Percentiles rank a stretch among this genome's conserved stretches.
Evolutionary conservation across 768 basidiomycete genomes (phyloP).

Genomic region (Cubamyces sp.): DNA sequence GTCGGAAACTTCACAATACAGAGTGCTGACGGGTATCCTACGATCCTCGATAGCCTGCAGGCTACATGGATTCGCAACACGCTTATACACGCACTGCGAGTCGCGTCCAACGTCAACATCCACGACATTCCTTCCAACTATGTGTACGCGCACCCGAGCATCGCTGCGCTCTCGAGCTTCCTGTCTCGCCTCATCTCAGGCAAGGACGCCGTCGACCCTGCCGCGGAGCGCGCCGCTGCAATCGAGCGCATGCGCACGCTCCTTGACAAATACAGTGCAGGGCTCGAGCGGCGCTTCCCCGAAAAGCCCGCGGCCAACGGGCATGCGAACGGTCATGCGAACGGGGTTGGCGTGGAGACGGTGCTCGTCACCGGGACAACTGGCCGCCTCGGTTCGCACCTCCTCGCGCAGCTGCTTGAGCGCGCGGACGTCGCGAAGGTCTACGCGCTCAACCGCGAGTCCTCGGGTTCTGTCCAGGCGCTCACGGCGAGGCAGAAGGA

Average conservation of each 20-base stretch:
- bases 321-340: background rate
- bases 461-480: constrained; percentile 8
- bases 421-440: constrained; percentile 26
- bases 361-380: constrained; percentile 40
- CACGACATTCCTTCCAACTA: constrained; percentile 27
- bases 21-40: background rate
- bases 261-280: constrained; percentile 25
- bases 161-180: constrained; percentile 20
- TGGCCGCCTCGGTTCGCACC: constrained; percentile 35
- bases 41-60: constrained; percentile 22
- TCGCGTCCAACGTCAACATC: constrained; percentile 9
- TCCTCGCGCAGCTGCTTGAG: constrained; percentile 31
- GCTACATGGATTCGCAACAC: constrained; percentile 34
- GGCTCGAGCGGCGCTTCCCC: constrained; percentile 13
- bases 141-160: constrained; percentile 30
- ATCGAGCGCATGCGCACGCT: constrained; percentile 24
- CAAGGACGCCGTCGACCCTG: constrained; percentile 1
- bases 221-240: constrained; percentile 6
- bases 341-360: constrained; percentile 15
- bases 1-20: too few species aligned
- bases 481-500: constrained; percentile 19
- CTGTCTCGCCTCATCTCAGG: constrained; percentile 10
- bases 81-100: constrained; percentile 30
- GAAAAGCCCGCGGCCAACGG: constrained; percentile 9
- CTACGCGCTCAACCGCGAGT: constrained; percentile 31